Conservation (phyloP, 768 basidiomycete species). For the Leucosporidium yakuticum region DNA sequence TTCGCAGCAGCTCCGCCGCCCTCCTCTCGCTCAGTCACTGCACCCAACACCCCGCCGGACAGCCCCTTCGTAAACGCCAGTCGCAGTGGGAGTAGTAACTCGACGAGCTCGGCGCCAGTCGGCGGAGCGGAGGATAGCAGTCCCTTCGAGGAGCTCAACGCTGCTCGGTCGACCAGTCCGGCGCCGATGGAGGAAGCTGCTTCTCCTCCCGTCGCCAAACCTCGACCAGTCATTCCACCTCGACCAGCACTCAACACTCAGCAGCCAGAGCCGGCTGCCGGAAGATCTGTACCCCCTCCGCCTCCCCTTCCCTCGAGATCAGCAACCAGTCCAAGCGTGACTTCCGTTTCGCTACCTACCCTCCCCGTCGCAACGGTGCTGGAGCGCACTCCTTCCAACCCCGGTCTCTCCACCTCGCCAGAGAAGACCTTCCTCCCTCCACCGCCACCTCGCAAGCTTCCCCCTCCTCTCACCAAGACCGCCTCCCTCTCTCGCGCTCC, state of each 20-base stretch:
- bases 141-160: neutral
- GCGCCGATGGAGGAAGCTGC: slow-evolving; percentile 5
- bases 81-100: neutral
- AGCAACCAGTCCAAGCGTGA: neutral
- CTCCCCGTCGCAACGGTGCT: neutral
- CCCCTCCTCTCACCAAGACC: neutral
- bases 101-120: neutral
- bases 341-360: neutral
- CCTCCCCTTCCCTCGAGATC: neutral
- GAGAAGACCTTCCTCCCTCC: neutral
- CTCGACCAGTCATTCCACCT: slow-evolving; percentile 15
- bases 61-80: neutral
- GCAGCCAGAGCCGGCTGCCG: neutral
- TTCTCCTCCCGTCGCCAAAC: neutral
- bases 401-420: neutral
- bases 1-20: neutral
- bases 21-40: neutral
- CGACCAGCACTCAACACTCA: slow-evolving; percentile 2
- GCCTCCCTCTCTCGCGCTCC: neutral
- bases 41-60: neutral
- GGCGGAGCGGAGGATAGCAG: neutral
- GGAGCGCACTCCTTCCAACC: neutral
- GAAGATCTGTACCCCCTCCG: neutral
- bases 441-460: neutral
- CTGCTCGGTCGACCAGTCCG: slow-evolving; percentile 7